Base-by-base conservation (phyloP, 2,329 filamentous ascomycete genomes). In the Aspergillus terreus region DNA sequence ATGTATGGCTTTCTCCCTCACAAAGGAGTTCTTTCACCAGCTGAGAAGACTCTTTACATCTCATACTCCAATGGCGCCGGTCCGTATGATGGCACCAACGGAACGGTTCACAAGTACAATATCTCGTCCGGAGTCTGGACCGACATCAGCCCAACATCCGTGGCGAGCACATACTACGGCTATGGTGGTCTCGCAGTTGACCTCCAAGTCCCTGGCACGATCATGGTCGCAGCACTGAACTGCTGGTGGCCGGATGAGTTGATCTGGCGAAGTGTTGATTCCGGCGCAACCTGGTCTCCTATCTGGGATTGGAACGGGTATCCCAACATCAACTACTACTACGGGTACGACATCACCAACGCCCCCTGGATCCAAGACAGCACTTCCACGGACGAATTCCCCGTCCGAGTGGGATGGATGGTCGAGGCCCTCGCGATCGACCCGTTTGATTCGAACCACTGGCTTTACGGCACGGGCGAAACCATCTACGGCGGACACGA, bases 401-500 rank as follows among this genome's bases (percentile, higher is more conserved):
- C 56, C 23, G 56, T 55, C 3, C 51, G 54, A 3, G 54, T 84
- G 3, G 82, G 82, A 1, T 84, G 81, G 81, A 84, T 83, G 82
- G 79, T 83, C 7, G 82, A 84, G 58, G 69, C 76, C 0, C 64
- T 84, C 6, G 78, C 78, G 19, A 84, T 84, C 46, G 73, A 84
- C 58, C 82, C 82, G 0, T 73, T 76, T 23, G 80, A 84, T 58
- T 82, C 79, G 50, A 74, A 83, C 59, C 81, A 83, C 62, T 83
- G 80, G 79, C 67, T 83, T 0, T 84, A 84, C 51, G 80, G 78
- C n/a, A 84, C 82, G 0, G 81, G 82, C 2, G 64, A 76, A n/a
- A 81, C 78, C 0, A 66, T 82, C 42, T 80, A 76, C 35, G 79
- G 79, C 9, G 78, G 80, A 1, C 76, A 77, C 47, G 78, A 82